Evolutionary conservation across 331 rosid species (phyloP).

Genomic region (Saraca asoca): DNA sequence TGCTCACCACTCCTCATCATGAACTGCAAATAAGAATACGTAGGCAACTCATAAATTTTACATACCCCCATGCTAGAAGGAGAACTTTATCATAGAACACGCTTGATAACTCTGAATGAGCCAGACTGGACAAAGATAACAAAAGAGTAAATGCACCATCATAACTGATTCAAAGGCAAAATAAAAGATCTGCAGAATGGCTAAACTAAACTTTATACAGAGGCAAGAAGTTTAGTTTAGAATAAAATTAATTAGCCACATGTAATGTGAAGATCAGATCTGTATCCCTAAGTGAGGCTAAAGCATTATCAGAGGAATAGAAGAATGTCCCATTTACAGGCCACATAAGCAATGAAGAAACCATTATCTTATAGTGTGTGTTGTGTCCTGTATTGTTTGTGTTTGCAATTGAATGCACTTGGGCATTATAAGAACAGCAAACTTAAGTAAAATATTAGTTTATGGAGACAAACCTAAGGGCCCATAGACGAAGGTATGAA

Average conservation of each 20-base stretch:
- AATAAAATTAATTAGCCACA: no score
- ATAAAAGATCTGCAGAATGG: constrained; percentile 9
- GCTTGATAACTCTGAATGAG: constrained; percentile 91
- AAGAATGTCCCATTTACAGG: not conserved
- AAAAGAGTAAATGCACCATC: constrained; percentile 22
- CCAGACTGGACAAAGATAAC: constrained; percentile 53
- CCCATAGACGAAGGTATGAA: constrained; percentile 99
- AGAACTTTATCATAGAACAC: constrained; percentile 98
- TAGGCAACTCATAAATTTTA: constrained; percentile 34
- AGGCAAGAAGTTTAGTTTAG: no score
- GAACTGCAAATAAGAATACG: constrained; percentile 25
- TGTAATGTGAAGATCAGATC: constrained; percentile 8
- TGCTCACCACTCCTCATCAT: constrained; percentile 24
- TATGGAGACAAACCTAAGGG: constrained; percentile 68
- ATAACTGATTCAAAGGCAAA: not conserved
- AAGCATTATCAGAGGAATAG: constrained; percentile 19
- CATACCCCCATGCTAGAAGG: constrained; percentile 89
- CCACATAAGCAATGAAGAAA: not conserved
- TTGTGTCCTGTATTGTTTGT: not conserved
- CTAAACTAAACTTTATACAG: no score
- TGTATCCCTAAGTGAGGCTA: constrained; percentile 6
- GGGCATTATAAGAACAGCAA: not conserved
- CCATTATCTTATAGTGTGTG: not conserved
- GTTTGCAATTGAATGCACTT: not conserved
- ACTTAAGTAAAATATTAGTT: constrained; percentile 18